Evolutionary conservation across 352 stramenopile genomes (phyloP).

Genomic region (Phytophthora foliorum): DNA sequence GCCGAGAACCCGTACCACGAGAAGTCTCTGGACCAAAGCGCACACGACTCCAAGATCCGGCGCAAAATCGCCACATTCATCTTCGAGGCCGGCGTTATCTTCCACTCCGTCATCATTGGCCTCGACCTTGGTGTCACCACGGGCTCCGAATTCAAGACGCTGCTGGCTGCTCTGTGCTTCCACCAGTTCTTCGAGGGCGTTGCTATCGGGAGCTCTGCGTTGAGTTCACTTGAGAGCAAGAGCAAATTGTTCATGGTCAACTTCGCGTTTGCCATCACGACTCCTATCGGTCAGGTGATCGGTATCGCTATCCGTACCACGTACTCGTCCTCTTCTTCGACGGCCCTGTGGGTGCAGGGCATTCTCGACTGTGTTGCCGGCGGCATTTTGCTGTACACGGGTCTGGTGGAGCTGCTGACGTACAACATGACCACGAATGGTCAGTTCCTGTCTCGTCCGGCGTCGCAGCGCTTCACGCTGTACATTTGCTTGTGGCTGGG

Average conservation of each 20-base stretch:
- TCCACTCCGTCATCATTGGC: constrained; percentile 80
- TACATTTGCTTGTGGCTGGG: constrained; percentile 66
- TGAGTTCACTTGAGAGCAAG: constrained; percentile 49
- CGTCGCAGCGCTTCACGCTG: constrained; percentile 47
- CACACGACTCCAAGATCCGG: constrained; percentile 29
- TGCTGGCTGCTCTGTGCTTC: constrained; percentile 74
- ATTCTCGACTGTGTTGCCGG: constrained; percentile 73
- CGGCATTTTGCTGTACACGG: constrained; percentile 78
- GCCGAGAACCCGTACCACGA: constrained; percentile 33
- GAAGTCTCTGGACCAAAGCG: constrained; percentile 14
- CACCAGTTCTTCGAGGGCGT: constrained; percentile 86
- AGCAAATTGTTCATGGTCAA: constrained; percentile 57
- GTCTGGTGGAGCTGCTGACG: constrained; percentile 71
- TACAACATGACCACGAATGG: constrained; percentile 79
- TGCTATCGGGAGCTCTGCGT: constrained; percentile 56
- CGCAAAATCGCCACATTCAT: constrained; percentile 58
- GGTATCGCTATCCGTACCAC: constrained; percentile 63
- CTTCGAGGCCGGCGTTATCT: constrained; percentile 65
- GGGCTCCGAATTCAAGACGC: constrained; percentile 60
- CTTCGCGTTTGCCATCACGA: constrained; percentile 66
- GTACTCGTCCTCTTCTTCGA: constrained; percentile 59
- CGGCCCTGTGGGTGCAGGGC: constrained; percentile 68
- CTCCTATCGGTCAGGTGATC: constrained; percentile 59
- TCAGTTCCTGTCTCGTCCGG: constrained; percentile 54
- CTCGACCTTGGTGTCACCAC: constrained; percentile 65